Conservation (phyloP, 1,284 basidiomycete species). For the Ganoderma boninense region DNA sequence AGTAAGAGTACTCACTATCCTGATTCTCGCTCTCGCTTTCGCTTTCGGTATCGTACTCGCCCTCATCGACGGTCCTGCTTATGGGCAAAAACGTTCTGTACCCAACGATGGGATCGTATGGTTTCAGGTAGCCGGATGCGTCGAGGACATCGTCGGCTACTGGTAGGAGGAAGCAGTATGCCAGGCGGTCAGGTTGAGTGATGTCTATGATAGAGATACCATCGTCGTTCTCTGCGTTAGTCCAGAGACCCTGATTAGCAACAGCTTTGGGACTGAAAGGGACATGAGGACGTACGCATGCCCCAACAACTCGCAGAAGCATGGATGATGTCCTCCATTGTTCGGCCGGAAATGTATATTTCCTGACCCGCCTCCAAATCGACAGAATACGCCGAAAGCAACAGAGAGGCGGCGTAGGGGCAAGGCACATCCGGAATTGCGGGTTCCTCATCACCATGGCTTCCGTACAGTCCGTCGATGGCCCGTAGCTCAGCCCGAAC, state of each 20-base stretch:
- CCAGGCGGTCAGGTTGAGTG: slow-evolving; percentile 44
- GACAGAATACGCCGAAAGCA: slow-evolving; percentile 25
- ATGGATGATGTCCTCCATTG: slow-evolving; percentile 12
- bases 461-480: slow-evolving; percentile 40
- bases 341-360: slow-evolving; percentile 11
- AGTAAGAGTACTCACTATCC: not conserved
- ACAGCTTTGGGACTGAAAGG: not conserved
- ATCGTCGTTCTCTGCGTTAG: slow-evolving; percentile 47
- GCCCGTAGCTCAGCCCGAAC: slow-evolving; percentile 44
- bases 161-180: slow-evolving; percentile 44
- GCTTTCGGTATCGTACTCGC: not conserved
- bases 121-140: slow-evolving; percentile 41
- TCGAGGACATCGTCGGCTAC: slow-evolving; percentile 32
- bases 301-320: slow-evolving; percentile 40
- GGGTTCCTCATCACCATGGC: slow-evolving; percentile 16
- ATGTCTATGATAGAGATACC: slow-evolving; percentile 53
- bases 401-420: slow-evolving; percentile 40
- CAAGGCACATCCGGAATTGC: slow-evolving; percentile 39
- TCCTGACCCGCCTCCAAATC: slow-evolving; percentile 20
- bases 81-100: not conserved
- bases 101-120: slow-evolving; percentile 34
- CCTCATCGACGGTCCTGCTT: not conserved
- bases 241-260: not conserved
- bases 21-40: not conserved
- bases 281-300: slow-evolving; percentile 36